These are phyloP conservation scores for Colletotrichum sp. DNA, from an alignment of 2,329 filamentous ascomycete species.

Conservation along the genomic window DNA sequence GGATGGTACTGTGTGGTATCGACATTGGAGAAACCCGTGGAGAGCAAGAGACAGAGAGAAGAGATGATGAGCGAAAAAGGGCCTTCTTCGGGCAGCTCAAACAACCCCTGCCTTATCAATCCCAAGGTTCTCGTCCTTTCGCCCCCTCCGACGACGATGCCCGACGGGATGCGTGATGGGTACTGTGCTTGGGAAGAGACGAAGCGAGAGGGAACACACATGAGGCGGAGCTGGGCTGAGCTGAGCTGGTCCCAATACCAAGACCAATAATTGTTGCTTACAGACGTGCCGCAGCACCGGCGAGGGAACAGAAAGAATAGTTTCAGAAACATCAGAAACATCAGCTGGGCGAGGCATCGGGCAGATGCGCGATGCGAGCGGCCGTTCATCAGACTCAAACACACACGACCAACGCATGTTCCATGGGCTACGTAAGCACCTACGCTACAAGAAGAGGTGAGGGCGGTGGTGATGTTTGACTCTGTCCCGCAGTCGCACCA, in stretches of 20 bases:
- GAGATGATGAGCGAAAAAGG: not conserved
- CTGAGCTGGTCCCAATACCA: not conserved
- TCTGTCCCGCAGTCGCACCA: not conserved
- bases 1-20: not conserved
- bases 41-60: not conserved
- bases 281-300: not conserved
- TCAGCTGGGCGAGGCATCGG: not conserved
- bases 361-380: not conserved
- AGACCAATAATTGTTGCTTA: not conserved
- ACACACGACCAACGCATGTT: not conserved
- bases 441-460: not conserved
- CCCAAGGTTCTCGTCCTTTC: not conserved
- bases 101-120: not conserved
- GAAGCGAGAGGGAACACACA: not conserved
- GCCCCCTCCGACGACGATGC: not conserved
- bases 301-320: not conserved
- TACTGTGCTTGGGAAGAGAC: not conserved
- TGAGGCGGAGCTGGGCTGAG: not conserved
- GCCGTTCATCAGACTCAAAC: not conserved
- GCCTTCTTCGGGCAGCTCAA: not conserved
- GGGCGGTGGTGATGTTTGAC: not conserved
- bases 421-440: not conserved
- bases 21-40: not conserved
- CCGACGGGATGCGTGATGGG: not conserved
- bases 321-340: not conserved